Conservation (phyloP, 306 rosid species). For the Quercus mongolica region DNA sequence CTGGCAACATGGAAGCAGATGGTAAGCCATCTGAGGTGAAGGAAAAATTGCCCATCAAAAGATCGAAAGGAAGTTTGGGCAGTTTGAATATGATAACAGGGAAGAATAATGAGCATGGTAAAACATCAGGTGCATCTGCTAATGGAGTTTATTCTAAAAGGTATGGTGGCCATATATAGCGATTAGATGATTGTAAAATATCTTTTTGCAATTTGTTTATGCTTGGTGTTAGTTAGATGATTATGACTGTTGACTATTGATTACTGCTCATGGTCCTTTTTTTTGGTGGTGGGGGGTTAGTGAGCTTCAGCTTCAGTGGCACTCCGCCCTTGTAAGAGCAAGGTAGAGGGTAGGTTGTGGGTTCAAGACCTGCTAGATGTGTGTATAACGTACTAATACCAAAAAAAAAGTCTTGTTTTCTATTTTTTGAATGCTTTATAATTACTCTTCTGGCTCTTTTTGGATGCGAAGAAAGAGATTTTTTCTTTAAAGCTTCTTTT, state of each 20-base stretch:
- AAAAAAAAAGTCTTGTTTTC: too few relatives aligned
- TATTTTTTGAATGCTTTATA: too few relatives aligned
- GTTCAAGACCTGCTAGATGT: too few relatives aligned
- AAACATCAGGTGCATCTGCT: constrained; percentile 71
- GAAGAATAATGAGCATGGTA: constrained; percentile 73
- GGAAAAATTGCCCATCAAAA: constrained; percentile 90
- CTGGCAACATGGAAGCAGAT: constrained; percentile 75
- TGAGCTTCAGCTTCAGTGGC: neutral
- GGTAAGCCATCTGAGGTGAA: constrained; percentile 81
- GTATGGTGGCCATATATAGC: constrained; percentile 36
- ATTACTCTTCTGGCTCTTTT: too few relatives aligned
- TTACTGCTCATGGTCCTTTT: neutral
- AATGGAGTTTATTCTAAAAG: constrained; percentile 89
- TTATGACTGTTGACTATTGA: neutral
- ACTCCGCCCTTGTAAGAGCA: too few relatives aligned
- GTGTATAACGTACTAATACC: too few relatives aligned
- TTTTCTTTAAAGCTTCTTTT: neutral
- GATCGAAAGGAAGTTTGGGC: constrained; percentile 98
- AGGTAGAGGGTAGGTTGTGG: too few relatives aligned
- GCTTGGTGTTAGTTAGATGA: neutral
- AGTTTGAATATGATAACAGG: constrained; percentile 97
- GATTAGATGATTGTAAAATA: neutral
- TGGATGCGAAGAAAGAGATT: too few relatives aligned
- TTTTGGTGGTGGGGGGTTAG: neutral
- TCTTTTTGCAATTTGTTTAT: neutral